These are phyloP conservation scores for Paramecium octaurelia DNA, from an alignment of 73 alveolate genomes.

Conservation along the genomic window DNA sequence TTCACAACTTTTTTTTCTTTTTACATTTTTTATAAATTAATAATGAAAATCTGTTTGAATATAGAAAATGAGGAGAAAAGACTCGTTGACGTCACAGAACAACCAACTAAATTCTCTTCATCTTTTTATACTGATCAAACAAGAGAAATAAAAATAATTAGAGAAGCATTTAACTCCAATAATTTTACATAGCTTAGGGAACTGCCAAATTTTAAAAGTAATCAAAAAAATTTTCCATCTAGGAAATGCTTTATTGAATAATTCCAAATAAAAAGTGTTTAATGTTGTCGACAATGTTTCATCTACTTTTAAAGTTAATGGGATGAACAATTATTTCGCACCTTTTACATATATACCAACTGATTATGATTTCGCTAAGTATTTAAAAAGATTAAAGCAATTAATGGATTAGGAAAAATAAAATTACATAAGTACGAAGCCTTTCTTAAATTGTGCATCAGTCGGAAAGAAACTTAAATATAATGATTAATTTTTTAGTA, in stretches of 20 bases:
- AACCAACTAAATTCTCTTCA: slow-evolving; percentile 35
- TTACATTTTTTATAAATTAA: background rate
- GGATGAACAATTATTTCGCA: background rate
- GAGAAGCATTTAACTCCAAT: slow-evolving; percentile 31
- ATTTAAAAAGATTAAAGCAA: background rate
- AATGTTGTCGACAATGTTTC: background rate
- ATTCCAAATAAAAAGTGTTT: slow-evolving; percentile 20
- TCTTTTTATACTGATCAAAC: slow-evolving; percentile 29
- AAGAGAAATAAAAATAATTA: slow-evolving; percentile 12
- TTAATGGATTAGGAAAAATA: background rate
- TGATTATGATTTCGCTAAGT: slow-evolving; percentile 5
- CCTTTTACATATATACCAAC: slow-evolving; percentile 12
- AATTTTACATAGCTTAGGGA: slow-evolving; percentile 29
- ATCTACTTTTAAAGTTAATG: background rate
- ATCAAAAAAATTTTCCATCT: background rate
- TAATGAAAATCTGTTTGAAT: background rate
- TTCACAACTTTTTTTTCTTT: background rate
- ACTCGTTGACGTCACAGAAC: slow-evolving; percentile 3
- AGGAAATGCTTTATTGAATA: slow-evolving; percentile 9
- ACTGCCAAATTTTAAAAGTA: slow-evolving; percentile 34
- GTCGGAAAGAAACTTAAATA: background rate
- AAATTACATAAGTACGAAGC: background rate
- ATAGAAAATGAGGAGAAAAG: background rate
- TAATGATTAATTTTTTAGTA: background rate
- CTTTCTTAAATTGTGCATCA: background rate